Conservation (phyloP, 805 yeast species). For the Torulaspora franciscae region DNA sequence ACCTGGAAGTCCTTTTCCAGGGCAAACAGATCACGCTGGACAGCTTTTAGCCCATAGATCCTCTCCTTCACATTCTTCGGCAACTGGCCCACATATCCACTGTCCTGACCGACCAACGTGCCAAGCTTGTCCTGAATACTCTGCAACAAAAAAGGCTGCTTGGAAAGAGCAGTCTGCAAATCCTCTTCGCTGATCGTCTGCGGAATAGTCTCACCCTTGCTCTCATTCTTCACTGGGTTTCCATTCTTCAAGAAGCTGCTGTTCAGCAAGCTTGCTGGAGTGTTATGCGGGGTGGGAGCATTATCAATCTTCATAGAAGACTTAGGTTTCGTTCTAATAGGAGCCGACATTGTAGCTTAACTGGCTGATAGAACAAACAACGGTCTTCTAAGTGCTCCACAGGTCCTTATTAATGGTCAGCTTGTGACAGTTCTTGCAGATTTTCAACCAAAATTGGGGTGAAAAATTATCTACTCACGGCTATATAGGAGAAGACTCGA, state of each 20-base stretch:
- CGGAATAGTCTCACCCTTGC: slow-evolving; percentile 39
- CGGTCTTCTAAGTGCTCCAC: background rate
- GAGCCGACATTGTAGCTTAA: slow-evolving; percentile 64
- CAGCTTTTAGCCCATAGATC: slow-evolving; percentile 72
- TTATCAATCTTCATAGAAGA: slow-evolving; percentile 65
- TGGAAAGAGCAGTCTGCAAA: slow-evolving; percentile 48
- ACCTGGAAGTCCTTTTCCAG: slow-evolving; percentile 88
- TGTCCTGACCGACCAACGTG: slow-evolving; percentile 74
- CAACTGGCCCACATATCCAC: slow-evolving; percentile 77
- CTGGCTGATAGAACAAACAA: background rate
- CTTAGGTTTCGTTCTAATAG: slow-evolving; percentile 59
- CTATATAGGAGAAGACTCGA: background rate
- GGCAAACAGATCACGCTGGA: slow-evolving; percentile 74
- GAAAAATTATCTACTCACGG: background rate
- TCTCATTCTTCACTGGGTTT: slow-evolving; percentile 41
- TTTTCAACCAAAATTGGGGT: background rate
- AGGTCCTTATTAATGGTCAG: background rate
- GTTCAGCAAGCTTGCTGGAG: slow-evolving; percentile 82
- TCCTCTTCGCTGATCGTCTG: slow-evolving; percentile 70
- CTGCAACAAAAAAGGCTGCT: slow-evolving; percentile 76
- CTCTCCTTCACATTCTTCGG: slow-evolving; percentile 70
- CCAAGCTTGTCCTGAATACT: slow-evolving; percentile 89
- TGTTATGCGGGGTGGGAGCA: slow-evolving; percentile 98
- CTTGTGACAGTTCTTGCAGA: background rate
- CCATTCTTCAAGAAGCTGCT: slow-evolving; percentile 58